Conservation (phyloP, 2,329 filamentous ascomycete genomes). For the Sarocladium brachiariae region DNA sequence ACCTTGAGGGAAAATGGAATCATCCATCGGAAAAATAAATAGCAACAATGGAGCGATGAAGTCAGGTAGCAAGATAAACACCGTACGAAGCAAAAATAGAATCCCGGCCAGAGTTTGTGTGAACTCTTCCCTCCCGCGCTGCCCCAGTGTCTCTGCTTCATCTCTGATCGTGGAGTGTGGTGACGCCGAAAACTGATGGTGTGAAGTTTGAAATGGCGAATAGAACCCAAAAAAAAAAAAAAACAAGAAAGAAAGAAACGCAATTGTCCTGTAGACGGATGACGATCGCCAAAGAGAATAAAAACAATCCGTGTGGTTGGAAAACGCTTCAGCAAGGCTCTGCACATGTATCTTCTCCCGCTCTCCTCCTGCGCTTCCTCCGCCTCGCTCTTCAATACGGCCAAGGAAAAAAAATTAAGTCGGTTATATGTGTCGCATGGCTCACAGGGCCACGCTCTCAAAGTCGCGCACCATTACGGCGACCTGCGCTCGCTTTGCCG, state of each 20-base stretch:
- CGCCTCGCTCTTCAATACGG: no score
- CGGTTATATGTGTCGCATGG: not conserved
- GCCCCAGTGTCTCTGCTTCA: no score
- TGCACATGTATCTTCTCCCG: no score
- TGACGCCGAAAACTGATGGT: not conserved
- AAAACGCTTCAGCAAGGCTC: no score
- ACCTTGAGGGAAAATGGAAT: no score
- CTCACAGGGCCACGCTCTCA: slow-evolving; percentile 58
- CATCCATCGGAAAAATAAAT: no score
- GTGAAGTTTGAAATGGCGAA: no score
- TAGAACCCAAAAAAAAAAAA: not conserved
- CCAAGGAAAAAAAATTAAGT: not conserved
- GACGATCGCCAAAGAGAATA: not conserved
- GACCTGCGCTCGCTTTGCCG: slow-evolving; percentile 87
- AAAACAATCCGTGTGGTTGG: no score
- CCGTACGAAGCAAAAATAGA: no score
- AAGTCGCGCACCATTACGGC: slow-evolving; percentile 83
- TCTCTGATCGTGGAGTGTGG: not conserved
- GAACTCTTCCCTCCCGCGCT: not conserved
- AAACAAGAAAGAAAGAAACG: not conserved
- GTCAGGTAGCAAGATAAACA: no score
- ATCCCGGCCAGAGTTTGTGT: not conserved
- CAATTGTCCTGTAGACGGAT: not conserved
- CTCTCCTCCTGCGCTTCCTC: no score
- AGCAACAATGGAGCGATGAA: no score